Base-by-base conservation (phyloP, 352 stramenopile species). In the Phytophthora citrophthora region DNA sequence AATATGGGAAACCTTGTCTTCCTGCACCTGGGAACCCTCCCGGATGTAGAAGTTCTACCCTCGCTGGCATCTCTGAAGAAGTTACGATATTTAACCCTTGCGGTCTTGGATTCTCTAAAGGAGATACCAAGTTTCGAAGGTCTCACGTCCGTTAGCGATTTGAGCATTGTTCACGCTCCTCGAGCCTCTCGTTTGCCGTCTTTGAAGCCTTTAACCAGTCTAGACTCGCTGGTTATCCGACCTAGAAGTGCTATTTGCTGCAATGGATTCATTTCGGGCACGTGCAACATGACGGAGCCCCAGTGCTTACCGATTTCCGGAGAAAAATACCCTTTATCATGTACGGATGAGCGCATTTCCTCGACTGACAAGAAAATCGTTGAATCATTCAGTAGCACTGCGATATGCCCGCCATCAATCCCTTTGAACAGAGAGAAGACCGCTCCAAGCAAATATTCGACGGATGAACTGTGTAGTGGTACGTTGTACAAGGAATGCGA, bases 1-100 rank as follows among this genome's bases (percentile, higher is more conserved):
- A 49, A 71, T 13, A 87, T 87, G 72, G 53, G 52, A 1, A 29
- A 69, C 2, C 53, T 87, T 8, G 32, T 44, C 0, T 83, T 80
- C 13, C 47, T 84, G 11, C 75, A 81, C 26, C 61, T 72, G 2
- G 72, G 67, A 2, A 47, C 54, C 8, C 54, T 81, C 0, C 61
- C 72, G 0, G 23, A 67, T 2, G 31, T 87, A n/a, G 59, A 48
- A 9, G 31, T 36, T 15, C 65, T 74, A 1, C 78, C 75, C 8
- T 87, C 75, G 3, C 59, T 83, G 4, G 57, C 54, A 0, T 62
- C 51, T 2, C 61, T 86, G 1, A 45, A 27, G 6, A 64, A 60
- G 0, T 64, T 88, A 7, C 68, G 74, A 29, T 81, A 77, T 20
- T 55, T 86, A 18, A 44, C 56, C 3, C 40, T 88, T 0, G 70